phyloP scores from a whole-genome alignment of 805 yeast species.

The Kregervanrija fluxuum region DNA sequence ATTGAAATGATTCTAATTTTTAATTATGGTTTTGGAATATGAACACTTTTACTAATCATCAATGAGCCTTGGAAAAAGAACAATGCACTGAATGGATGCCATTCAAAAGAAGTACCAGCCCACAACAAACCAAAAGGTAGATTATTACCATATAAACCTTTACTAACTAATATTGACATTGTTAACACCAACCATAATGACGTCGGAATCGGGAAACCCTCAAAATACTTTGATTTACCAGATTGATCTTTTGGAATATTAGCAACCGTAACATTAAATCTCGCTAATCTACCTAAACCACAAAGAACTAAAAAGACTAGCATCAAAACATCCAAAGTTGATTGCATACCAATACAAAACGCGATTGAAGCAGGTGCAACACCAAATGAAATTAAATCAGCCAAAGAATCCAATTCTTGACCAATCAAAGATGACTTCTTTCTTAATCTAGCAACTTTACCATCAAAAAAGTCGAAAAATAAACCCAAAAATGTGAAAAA shows the following conservation, averaged over 20 bases:
- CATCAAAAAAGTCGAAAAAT: constrained; percentile 94
- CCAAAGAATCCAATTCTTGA: constrained; percentile 93
- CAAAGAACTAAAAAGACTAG: constrained; percentile 84
- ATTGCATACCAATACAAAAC: constrained; percentile 81
- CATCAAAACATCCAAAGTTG: constrained; percentile 71
- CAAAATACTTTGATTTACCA: constrained; percentile 89
- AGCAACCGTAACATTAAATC: constrained; percentile 91
- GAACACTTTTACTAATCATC: constrained; percentile 84
- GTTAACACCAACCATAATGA: constrained; percentile 65
- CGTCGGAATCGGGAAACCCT: constrained; percentile 94
- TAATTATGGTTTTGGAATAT: constrained; percentile 69
- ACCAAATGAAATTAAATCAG: constrained; percentile 91
- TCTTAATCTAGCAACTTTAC: constrained; percentile 92
- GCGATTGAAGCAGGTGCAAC: constrained; percentile 94
- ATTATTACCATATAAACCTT: constrained; percentile 32
- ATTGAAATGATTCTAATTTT: not conserved
- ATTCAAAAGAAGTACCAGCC: constrained; percentile 51
- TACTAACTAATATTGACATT: constrained; percentile 54
- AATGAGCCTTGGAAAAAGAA: constrained; percentile 81
- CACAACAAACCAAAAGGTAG: constrained; percentile 64
- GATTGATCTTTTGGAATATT: constrained; percentile 82
- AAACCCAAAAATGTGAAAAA: constrained; percentile 82
- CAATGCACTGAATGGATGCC: constrained; percentile 61
- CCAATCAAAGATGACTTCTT: constrained; percentile 91
- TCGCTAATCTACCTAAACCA: constrained; percentile 88